Evolutionary conservation across 2,329 filamentous ascomycete genomes (phyloP), one percentile per base, ranked within the genome.

Genomic region (Pochonia chlamydosporia): DNA sequence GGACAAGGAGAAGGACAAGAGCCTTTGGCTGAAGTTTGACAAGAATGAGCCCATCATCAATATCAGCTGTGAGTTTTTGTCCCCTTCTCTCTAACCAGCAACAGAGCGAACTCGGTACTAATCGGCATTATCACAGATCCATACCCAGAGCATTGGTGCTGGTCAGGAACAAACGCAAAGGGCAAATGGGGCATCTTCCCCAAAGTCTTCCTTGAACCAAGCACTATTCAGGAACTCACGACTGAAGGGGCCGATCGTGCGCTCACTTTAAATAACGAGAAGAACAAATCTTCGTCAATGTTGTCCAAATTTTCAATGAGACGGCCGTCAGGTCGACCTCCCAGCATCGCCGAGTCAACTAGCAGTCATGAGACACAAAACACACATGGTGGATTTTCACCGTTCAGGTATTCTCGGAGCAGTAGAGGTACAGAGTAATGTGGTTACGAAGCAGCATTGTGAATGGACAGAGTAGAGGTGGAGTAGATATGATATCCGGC

Each of bases 21-120:
- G 68, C 24, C 60, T 70, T 10, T 81, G 78, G 78, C 64, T 81
- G n/a, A 72, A 67, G 52, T 79, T 87, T 57, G 81, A 84, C 25
- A 84, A 83, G 59, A 80, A 79, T 18, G 84, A 87, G 52, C 70
- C 74, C 3, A 84, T 86, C 14, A 81, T 74, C 53, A 88, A 84
- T 64, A 88, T 79, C 21, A 67, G 65, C 44, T 79, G 75, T 75
- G 58, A 68, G 74, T 70, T 5, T 3, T 9, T 43, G 6, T 43
- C n/a, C 5, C 1, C 35, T 5, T 20, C 5, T 10, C 5, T 8
- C 28, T 9, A 31, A 14, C 28, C 28, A 31, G 14, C 28, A 31
- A 31, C 28, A 14, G 28, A 31, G 28, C 37, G 18, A 40, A 23
- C 11, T 14, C 25, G 23, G 37, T 10, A 33, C 39, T 54, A 39